These are phyloP conservation scores for Globisporangium spinosum DNA, from an alignment of 352 stramenopile species.

Conservation along the genomic window DNA sequence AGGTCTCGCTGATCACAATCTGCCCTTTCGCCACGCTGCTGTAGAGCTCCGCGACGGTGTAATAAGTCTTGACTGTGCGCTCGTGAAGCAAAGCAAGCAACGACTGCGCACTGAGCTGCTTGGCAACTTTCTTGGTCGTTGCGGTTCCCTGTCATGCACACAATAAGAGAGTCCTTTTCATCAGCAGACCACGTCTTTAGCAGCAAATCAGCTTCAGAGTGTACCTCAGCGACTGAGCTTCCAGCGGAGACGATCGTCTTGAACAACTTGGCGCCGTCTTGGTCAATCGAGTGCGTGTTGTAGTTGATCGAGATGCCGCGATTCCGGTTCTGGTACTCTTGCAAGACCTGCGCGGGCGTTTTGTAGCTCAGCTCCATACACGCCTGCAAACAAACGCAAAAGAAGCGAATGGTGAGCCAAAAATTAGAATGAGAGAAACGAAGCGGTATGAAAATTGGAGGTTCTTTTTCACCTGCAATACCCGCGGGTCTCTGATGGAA, in stretches of 20 bases:
- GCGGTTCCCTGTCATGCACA: slow-evolving; percentile 41
- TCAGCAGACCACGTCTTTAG: not conserved
- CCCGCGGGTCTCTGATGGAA: slow-evolving; percentile 48
- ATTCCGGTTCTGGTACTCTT: slow-evolving; percentile 83
- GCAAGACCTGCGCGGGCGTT: slow-evolving; percentile 80
- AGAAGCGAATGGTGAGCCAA: not conserved
- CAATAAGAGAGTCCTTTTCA: not conserved
- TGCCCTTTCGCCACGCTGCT: slow-evolving; percentile 44
- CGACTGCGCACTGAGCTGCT: slow-evolving; percentile 73
- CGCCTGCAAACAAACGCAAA: slow-evolving; percentile 27
- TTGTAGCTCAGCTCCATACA: slow-evolving; percentile 80
- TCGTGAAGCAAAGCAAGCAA: slow-evolving; percentile 66
- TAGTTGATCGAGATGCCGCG: slow-evolving; percentile 80
- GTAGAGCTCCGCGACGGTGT: slow-evolving; percentile 72
- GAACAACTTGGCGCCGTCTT: slow-evolving; percentile 61
- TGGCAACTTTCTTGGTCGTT: slow-evolving; percentile 78
- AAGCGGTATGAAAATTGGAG: too few relatives aligned
- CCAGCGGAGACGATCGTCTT: slow-evolving; percentile 78
- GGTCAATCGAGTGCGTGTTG: slow-evolving; percentile 57
- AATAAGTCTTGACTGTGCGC: slow-evolving; percentile 41
- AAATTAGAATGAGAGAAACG: not conserved
- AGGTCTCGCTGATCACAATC: slow-evolving; percentile 22
- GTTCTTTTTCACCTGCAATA: slow-evolving; percentile 45
- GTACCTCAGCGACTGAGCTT: slow-evolving; percentile 63
- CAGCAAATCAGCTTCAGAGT: not conserved